A percentile compares a stretch with the other conserved stretches of the same genome.
Evolutionary conservation across 805 yeast species (phyloP).

Genomic region (Starmerella bacillaris): DNA sequence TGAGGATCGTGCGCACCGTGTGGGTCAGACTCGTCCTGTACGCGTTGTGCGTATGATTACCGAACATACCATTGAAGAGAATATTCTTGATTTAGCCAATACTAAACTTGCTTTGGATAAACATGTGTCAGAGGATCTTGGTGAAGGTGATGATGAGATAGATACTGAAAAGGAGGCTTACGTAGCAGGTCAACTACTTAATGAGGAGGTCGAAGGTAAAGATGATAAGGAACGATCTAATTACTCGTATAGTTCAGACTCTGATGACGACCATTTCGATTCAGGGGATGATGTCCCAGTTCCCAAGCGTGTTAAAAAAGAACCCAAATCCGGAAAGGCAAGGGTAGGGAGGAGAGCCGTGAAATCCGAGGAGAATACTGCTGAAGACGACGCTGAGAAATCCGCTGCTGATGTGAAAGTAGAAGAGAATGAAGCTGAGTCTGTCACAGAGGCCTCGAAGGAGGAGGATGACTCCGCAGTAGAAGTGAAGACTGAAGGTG

Average conservation of each 20-base stretch:
- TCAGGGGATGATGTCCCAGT: slow-evolving; percentile 1
- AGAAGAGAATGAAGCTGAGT: no score
- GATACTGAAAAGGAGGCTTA: slow-evolving; percentile 24
- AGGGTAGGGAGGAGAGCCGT: slow-evolving; percentile 1
- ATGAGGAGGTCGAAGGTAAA: neutral
- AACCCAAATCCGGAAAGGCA: neutral
- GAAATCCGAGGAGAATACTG: slow-evolving; percentile 3
- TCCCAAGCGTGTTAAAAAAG: neutral
- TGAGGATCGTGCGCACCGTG: slow-evolving; percentile 95
- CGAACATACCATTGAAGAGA: slow-evolving; percentile 69
- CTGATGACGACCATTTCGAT: slow-evolving; percentile 2
- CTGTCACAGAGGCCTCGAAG: no score
- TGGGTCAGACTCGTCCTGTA: slow-evolving; percentile 80
- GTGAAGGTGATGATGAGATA: slow-evolving; percentile 19
- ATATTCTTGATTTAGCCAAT: slow-evolving; percentile 67
- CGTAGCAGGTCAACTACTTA: slow-evolving; percentile 24
- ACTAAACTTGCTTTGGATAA: slow-evolving; percentile 75
- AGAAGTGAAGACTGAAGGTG: no score
- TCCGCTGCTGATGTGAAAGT: no score
- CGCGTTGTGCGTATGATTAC: slow-evolving; percentile 58
- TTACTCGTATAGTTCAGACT: neutral
- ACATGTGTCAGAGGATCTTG: slow-evolving; percentile 24
- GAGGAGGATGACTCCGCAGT: no score
- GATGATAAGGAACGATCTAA: neutral
- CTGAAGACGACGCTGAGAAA: neutral